phyloP scores from a whole-genome alignment of 345 rosid genomes.

The Eucalyptus erythrocorys region DNA sequence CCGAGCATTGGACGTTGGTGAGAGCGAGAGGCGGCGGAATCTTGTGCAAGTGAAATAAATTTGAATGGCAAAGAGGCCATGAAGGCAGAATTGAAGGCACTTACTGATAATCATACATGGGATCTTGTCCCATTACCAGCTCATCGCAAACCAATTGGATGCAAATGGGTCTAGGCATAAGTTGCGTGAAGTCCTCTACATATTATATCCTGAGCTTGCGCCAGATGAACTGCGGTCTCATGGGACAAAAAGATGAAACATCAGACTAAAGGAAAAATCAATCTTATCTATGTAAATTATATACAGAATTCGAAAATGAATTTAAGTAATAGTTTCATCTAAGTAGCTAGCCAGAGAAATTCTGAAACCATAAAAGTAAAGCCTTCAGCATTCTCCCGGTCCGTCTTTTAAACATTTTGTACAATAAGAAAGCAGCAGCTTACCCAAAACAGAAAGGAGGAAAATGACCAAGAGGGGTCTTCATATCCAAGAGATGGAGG shows the following conservation, averaged over 20 bases:
- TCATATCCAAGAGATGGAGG: conserved; percentile 78
- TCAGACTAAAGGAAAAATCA: not conserved
- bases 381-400: not conserved
- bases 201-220: not conserved
- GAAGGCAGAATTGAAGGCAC: too few species aligned
- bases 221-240: not conserved
- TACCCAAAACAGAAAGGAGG: conserved; percentile 98
- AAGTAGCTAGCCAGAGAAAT: not conserved
- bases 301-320: not conserved
- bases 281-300: not conserved
- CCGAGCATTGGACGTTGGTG: not conserved
- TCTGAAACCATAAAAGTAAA: not conserved
- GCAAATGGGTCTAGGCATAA: too few species aligned
- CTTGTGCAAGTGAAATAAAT: not conserved
- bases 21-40: not conserved
- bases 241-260: not conserved
- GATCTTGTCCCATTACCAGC: too few species aligned
- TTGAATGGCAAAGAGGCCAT: too few species aligned
- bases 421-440: not conserved
- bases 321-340: not conserved
- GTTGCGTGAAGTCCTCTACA: not conserved
- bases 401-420: not conserved
- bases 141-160: too few species aligned
- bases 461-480: conserved; percentile 87
- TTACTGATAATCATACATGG: too few species aligned